Evolutionary conservation across 352 stramenopile genomes (phyloP).

Genomic region (Pythium insidiosum): DNA sequence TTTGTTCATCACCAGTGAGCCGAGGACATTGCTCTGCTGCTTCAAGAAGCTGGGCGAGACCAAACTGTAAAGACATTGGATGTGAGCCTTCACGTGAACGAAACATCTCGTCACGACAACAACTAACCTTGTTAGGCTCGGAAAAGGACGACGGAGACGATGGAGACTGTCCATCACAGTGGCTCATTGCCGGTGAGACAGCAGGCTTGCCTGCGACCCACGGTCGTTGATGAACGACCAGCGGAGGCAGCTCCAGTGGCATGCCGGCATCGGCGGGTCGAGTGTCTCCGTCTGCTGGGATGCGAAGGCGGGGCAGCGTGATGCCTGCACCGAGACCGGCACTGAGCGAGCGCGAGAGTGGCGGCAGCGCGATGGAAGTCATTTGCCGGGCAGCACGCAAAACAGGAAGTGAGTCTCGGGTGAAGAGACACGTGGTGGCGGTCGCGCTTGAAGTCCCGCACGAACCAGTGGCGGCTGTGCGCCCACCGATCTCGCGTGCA

Average conservation of each 20-base stretch:
- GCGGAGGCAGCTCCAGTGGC: no score
- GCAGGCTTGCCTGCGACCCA: no score
- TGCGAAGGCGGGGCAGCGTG: slow-evolving; percentile 13
- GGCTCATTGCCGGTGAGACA: neutral
- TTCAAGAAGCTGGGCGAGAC: slow-evolving; percentile 49
- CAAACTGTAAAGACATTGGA: slow-evolving; percentile 31
- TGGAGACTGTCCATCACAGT: slow-evolving; percentile 1
- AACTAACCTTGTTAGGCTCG: neutral
- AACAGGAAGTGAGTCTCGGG: no score
- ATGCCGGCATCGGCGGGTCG: neutral
- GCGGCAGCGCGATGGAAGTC: slow-evolving; percentile 3
- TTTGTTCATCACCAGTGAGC: neutral
- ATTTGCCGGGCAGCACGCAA: no score
- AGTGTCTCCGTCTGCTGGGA: slow-evolving; percentile 1
- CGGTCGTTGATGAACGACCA: no score
- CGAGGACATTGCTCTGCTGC: slow-evolving; percentile 33
- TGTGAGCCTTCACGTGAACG: slow-evolving; percentile 8
- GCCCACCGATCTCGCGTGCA: no score
- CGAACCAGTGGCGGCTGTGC: no score
- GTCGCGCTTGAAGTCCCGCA: no score
- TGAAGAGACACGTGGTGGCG: no score
- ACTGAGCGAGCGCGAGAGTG: slow-evolving; percentile 3
- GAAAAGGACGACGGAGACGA: slow-evolving; percentile 8
- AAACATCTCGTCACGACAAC: no score
- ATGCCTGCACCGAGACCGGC: neutral